These are phyloP conservation scores for Botrytis sinoallii DNA, from an alignment of 2,329 filamentous ascomycete genomes.

Conservation along the genomic window DNA sequence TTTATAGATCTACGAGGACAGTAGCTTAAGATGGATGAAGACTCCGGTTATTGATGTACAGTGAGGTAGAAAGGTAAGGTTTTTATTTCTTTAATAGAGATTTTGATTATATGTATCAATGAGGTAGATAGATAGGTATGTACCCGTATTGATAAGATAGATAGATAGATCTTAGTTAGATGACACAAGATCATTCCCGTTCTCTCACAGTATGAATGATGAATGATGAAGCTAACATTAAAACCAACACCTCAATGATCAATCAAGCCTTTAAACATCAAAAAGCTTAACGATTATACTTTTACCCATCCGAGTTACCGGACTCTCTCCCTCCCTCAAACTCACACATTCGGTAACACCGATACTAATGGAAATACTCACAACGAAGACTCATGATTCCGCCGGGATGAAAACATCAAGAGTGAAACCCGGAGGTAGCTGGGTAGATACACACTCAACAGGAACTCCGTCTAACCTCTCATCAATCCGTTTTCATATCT, in stretches of 20 bases:
- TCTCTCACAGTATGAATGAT: too few species aligned
- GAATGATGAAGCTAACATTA: not conserved
- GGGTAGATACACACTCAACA: not conserved
- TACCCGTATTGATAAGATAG: not conserved
- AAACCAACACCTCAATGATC: not conserved
- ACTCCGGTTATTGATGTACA: not conserved
- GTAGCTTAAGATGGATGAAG: not conserved
- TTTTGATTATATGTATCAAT: not conserved
- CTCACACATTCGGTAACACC: not conserved
- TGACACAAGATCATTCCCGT: not conserved
- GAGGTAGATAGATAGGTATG: too few species aligned
- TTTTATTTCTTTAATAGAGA: not conserved
- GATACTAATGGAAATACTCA: not conserved
- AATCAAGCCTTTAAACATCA: not conserved
- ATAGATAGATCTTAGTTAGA: not conserved
- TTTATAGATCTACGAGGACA: not conserved
- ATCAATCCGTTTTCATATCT: slow-evolving; percentile 1
- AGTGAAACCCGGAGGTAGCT: not conserved
- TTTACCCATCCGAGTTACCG: not conserved
- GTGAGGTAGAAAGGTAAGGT: not conserved
- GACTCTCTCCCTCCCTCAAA: not conserved
- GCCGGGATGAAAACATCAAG: not conserved
- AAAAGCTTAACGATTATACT: not conserved
- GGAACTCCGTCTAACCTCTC: not conserved
- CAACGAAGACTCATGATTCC: not conserved